phyloP scores from a whole-genome alignment of 1,284 basidiomycete species.

The Lignosus rhinocerotis region DNA sequence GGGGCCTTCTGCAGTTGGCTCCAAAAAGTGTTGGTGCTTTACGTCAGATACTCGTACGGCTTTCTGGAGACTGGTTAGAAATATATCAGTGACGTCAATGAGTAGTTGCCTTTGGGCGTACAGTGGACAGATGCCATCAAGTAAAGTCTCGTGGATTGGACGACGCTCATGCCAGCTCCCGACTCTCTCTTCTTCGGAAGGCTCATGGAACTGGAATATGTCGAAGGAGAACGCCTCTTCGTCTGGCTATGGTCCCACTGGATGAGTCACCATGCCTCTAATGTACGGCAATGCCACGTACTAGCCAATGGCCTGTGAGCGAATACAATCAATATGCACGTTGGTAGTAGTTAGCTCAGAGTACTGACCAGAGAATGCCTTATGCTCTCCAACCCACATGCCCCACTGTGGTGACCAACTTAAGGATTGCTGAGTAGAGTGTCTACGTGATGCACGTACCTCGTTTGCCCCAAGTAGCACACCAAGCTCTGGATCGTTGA shows the following conservation, averaged over 20 bases:
- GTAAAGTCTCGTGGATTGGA: conserved; percentile 13
- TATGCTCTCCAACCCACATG: no score
- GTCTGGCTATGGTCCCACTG: conserved; percentile 9
- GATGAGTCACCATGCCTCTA: no score
- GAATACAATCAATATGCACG: no score
- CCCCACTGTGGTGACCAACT: no score
- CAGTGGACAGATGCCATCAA: conserved; percentile 12
- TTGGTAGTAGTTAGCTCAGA: no score
- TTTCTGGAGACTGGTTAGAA: conserved; percentile 22
- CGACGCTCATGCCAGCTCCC: conserved; percentile 26
- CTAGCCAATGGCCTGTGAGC: no score
- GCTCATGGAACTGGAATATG: conserved; percentile 16
- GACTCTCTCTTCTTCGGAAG: conserved; percentile 13
- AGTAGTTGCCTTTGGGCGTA: conserved; percentile 1
- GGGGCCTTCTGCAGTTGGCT: conserved; percentile 34
- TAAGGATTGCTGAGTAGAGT: not conserved
- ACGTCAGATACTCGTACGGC: conserved; percentile 36
- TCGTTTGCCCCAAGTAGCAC: conserved; percentile 17
- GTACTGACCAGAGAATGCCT: no score
- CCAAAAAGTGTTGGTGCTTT: conserved; percentile 35
- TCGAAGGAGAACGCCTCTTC: conserved; percentile 23
- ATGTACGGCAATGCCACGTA: no score
- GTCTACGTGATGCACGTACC: conserved; percentile 5
- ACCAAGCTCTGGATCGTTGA: conserved; percentile 22
- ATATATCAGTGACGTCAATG: not conserved